These are phyloP conservation scores for Boechera retrofracta DNA, from an alignment of 345 rosid genomes.

Conservation along the genomic window DNA sequence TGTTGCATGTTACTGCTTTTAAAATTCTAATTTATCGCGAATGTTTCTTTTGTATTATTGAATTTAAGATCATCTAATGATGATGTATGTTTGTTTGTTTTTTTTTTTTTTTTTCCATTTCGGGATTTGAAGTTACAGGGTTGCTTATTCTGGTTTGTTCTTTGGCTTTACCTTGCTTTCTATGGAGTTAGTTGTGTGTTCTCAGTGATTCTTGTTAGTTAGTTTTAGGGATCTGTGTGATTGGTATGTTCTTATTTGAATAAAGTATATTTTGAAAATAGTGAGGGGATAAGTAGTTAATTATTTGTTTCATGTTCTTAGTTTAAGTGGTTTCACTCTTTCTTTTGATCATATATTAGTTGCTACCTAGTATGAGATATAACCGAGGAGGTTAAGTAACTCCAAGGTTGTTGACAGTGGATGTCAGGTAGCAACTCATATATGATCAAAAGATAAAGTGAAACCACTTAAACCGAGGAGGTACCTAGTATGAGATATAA, in stretches of 20 bases:
- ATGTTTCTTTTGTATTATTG: conserved; percentile 22
- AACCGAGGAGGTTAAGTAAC: no score
- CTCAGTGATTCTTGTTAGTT: not conserved
- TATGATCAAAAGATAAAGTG: no score
- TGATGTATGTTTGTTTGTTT: not conserved
- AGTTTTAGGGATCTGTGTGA: no score
- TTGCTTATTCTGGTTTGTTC: conserved; percentile 19
- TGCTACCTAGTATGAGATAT: not conserved
- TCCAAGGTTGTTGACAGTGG: no score
- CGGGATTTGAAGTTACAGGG: not conserved
- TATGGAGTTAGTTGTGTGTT: conserved; percentile 4
- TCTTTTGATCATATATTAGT: not conserved
- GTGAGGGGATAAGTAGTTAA: not conserved
- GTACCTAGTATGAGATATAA: no score
- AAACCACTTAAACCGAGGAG: no score
- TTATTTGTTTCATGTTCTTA: conserved; percentile 10
- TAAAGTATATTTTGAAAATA: not conserved
- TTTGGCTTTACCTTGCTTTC: not conserved
- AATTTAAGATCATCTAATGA: conserved; percentile 12
- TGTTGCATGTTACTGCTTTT: conserved; percentile 38
- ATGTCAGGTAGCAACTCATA: no score
- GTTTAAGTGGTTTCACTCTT: not conserved
- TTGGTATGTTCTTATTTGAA: not conserved
- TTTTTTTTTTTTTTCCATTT: conserved; percentile 16
- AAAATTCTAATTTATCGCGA: not conserved